Percentiles rank a stretch among this genome's conserved stretches.
These are phyloP conservation scores for Fonsecaea monophora DNA, from an alignment of 2,329 filamentous ascomycete species.

Conservation along the genomic window DNA sequence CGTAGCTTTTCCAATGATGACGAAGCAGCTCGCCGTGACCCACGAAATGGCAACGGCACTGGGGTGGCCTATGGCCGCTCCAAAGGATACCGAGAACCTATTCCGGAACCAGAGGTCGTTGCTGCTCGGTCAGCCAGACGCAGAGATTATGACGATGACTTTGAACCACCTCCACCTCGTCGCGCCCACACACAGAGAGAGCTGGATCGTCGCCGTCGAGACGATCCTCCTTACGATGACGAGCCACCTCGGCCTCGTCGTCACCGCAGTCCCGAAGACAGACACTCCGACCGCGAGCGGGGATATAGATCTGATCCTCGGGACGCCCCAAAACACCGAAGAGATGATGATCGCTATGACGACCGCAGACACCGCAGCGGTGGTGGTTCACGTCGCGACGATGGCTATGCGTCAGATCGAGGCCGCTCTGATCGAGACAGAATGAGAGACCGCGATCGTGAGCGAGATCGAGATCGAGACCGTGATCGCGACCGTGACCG, in stretches of 20 bases:
- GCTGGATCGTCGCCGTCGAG: slow-evolving; percentile 29
- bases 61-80: slow-evolving; percentile 30
- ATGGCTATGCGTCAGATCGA: slow-evolving; percentile 35
- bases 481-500: slow-evolving; percentile 21
- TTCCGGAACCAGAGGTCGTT: slow-evolving; percentile 23
- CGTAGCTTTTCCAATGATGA: slow-evolving; percentile 30
- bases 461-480: slow-evolving; percentile 33
- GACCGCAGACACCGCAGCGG: slow-evolving; percentile 26
- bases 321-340: slow-evolving; percentile 22
- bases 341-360: slow-evolving; percentile 33
- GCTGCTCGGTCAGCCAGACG: slow-evolving; percentile 15
- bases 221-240: slow-evolving; percentile 31
- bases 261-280: slow-evolving; percentile 33
- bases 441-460: slow-evolving; percentile 30
- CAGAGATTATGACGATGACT: slow-evolving; percentile 31
- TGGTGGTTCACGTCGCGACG: slow-evolving; percentile 21
- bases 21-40: slow-evolving; percentile 16
- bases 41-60: slow-evolving; percentile 14
- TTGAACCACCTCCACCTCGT: slow-evolving; percentile 27
- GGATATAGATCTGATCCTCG: slow-evolving; percentile 34
- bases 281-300: slow-evolving; percentile 32
- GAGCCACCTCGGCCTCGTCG: slow-evolving; percentile 28
- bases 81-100: slow-evolving; percentile 30
- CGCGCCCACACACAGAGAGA: slow-evolving; percentile 30
- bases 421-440: slow-evolving; percentile 32